Evolutionary conservation across 192 early-diverging fungal genomes (phyloP), one percentile per base, ranked within the genome.

Genomic region (Funneliformis mosseae): DNA sequence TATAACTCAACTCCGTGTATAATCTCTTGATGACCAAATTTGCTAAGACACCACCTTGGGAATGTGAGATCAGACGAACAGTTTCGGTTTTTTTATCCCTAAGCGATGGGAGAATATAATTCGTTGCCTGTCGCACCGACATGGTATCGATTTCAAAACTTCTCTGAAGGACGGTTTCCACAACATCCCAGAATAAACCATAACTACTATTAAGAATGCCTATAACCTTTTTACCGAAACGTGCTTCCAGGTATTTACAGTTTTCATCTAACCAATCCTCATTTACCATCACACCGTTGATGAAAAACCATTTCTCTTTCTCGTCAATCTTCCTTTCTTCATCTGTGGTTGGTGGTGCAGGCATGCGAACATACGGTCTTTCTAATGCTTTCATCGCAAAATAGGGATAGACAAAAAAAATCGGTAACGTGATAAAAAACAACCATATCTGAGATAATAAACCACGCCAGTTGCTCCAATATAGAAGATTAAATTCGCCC

Each of bases 301-400:
- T 74, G 25, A 43, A 74, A 74, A 74, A 74, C 73, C 73, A 74
- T 46, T 14, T 46, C 5, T 74, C 73, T 33, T 33, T 33, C 33
- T 33, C 33, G 0, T 33, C 33, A 0, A 2, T 33, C 4, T 73
- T 23, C 3, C 11, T 23, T 7, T 73, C 5, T 33, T 48, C 48
- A 25, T 74, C 23, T 14, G 18, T 41, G 8, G 25, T 42, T 42
- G 7, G 6, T 48, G 7, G 14, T 59, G 8, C 18, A 10, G 73
- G 48, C 2, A 6, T 3, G 16, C 73, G 73, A 74, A 74, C 33
- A 10, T 18, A 11, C n/a, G 7, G 5, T 23, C 1, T 4, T 25
- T 50, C 25, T 7, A 33, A 33, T 16, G 46, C 45, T 55, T 25
- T 55, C 25, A 55, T 8, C 48, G 25, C 25, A 23, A 74, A 5